Evolutionary conservation across 1,284 basidiomycete species (phyloP), one percentile per base, ranked within the genome.

Genomic region (Psilocybe mexicana): DNA sequence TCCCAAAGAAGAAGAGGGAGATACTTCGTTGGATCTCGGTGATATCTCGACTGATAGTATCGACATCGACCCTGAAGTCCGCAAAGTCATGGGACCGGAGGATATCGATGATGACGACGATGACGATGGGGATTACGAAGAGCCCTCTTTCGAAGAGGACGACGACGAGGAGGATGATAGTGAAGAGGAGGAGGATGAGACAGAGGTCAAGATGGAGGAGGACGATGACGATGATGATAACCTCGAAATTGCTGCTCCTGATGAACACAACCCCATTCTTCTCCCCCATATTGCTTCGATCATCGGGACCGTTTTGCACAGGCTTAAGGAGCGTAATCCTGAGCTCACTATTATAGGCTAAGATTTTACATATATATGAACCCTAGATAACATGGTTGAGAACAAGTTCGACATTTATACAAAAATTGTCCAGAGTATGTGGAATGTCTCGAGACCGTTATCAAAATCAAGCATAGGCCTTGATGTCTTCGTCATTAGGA

Each of bases 401-500:
- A 18, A 18, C 18, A 18, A 18, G 18, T 18, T 18, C 18, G 18
- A 18, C 18, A 46, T 30, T 14, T 46, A 24, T 46, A 46, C 25
- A 46, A 46, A 33, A 6, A 4, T 33, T 33, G 8, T 33, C 30
- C 30, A 33, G 8, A 4, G 4, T 8, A 8, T 33, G 30, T 33
- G 8, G 5, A 33, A 33, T 33, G 8, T 14, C 11, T 26, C 12
- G 10, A 12, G 14, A 8, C 4, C 6, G 14, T 18, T n/a, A 18
- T 3, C 18, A 23, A 25, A 14, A 46, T 73, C 71, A 89, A 44
- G 86, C 83, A 73, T 81, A 91, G 64, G 74, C 76, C 74, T 78
- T 76, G 24, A 90, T 73, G 69, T 92, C 89, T 57, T 84, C 84
- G 23, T 72, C 74, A 53, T 73, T 77, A 0, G 90, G 90, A 2